Conservation (phyloP, 202 grass and related monocot species). For the Setaria viridis region DNA sequence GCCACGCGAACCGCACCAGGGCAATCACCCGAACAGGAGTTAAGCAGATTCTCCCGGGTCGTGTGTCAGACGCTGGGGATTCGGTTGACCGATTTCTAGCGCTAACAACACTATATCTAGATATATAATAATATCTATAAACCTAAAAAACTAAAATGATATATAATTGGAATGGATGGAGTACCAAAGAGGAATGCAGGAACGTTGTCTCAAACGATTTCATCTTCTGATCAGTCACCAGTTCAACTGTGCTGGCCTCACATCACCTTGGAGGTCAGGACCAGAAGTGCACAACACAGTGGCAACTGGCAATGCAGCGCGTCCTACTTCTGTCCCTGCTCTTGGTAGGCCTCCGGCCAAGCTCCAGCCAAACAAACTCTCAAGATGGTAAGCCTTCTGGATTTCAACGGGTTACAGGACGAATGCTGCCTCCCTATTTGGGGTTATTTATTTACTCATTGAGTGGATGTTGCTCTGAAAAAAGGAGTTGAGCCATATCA, state of each 20-base stretch:
- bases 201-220: neutral
- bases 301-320: neutral
- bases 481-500: slow-evolving; percentile 28
- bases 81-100: too few relatives aligned
- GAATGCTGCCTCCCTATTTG: neutral
- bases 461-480: slow-evolving; percentile 21
- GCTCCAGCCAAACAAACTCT: slow-evolving; percentile 55
- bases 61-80: too few relatives aligned
- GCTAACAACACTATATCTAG: too few relatives aligned
- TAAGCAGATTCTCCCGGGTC: too few relatives aligned
- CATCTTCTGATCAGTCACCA: slow-evolving; percentile 34
- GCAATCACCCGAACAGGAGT: too few relatives aligned
- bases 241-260: slow-evolving; percentile 24
- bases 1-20: too few relatives aligned
- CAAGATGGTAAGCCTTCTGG: slow-evolving; percentile 75
- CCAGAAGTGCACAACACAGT: slow-evolving; percentile 17
- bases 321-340: slow-evolving; percentile 57
- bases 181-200: neutral
- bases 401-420: neutral
- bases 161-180: too few relatives aligned
- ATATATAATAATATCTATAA: too few relatives aligned
- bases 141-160: too few relatives aligned
- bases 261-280: neutral
- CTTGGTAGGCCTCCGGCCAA: slow-evolving; percentile 46
- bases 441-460: neutral